Evolutionary conservation across 1,284 basidiomycete genomes (phyloP), one percentile per base, ranked within the genome.

Genomic region (Stygiomarasmius scandens): DNA sequence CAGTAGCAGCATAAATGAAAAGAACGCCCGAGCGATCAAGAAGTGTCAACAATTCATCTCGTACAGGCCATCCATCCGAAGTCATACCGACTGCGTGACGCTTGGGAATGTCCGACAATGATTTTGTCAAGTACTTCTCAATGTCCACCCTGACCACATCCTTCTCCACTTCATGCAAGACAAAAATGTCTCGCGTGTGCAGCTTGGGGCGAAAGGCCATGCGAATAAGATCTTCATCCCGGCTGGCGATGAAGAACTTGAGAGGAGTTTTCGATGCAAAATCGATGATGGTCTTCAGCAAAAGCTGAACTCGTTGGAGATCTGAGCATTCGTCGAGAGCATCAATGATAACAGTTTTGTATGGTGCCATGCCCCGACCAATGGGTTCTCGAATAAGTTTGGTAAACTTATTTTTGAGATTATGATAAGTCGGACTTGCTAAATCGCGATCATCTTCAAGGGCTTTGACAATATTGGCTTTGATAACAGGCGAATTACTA

Each of bases 151-250:
- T 24, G 19, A 65, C 59, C 22, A 63, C 34, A 32, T 50, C 22
- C 24, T 58, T 58, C 47, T 64, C 64, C 2, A 66, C 56, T 32
- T 66, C 56, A 52, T 66, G 64, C 9, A 66, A 55, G 32, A 45
- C 45, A 27, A 52, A 52, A 23, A 32, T 24, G 20, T 51, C 27
- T n/a, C n/a, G n/a, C n/a, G n/a, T n/a, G n/a, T n/a, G n/a, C n/a
- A n/a, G n/a, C 20, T 46, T 22, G 2, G 6, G 38, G 14, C 38
- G 38, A 16, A 41, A n/a, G 16, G 38, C 38, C 38, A 5, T 41
- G 8, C 38, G 38, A 41, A 41, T 41, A 4, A 19, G 16, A n/a
- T 19, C n/a, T n/a, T 41, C 38, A n/a, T 41, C 38, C 16, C 38
- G 38, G 38, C 38, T 41, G 16, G 38, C 38, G 16, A 41, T 41